Base-by-base conservation (phyloP, 208 protist species). In the Leishmania turanica region DNA sequence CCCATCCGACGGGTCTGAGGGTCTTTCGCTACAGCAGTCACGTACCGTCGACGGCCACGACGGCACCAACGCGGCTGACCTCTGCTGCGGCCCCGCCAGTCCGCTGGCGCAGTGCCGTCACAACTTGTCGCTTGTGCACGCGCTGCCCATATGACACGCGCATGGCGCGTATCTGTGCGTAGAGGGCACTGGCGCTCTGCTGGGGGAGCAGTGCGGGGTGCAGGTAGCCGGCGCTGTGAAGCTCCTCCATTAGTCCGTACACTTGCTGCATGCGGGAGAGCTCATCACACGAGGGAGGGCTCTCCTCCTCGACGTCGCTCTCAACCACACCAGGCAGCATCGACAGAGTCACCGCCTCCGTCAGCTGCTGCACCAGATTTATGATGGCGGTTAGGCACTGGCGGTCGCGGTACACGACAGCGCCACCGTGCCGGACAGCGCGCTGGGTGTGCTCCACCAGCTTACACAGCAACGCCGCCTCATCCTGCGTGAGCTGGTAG, bases 401-500 rank as follows among this genome's bases (percentile, higher is more conserved):
- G n/a, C 85, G 84, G 37, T 82, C 76, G 53, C 87, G 89, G 49
- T 85, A 85, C 17, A 95, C 89, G 13, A 93, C 82, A 1, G 88
- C 87, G 6, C 90, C 90, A 47, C 90, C 91, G 65, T 91, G 75
- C 66, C 81, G 81, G 19, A 93, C 79, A 45, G 87, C 90, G 3
- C 84, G 70, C 65, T 69, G 72, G 17, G 86, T 89, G 51, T 78
- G 72, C 51, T 70, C 71, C 47, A 87, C 73, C 42, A 95, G 82
- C 78, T 77, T 73, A 24, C 80, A 68, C 70, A 93, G 78, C 71
- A 90, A 60, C n/a, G 85, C 84, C 3, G 84, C 80, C 81, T 96
- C 91, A 9, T 92, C 89, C 82, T 94, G 91, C 2, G 83, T 82
- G 13, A 95, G 89, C 75, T 94, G 89, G 75, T 91, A 95, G 31